Base-by-base conservation (phyloP, 2,329 filamentous ascomycete genomes). In the Ascochyta rabiei region DNA sequence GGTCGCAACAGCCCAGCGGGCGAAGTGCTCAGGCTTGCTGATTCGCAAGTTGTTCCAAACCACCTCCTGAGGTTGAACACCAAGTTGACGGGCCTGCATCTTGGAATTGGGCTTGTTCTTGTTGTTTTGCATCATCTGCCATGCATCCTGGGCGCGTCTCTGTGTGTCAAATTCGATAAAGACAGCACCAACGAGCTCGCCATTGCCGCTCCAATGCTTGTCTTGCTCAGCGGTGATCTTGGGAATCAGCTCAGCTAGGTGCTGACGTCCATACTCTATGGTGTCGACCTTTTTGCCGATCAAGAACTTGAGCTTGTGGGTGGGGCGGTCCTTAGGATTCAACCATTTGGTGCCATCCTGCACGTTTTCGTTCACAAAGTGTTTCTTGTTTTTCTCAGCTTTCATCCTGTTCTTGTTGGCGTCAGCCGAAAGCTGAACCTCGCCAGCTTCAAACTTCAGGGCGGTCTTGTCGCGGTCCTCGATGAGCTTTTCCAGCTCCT, bases 111-210 rank as follows among this genome's bases (percentile, higher is more conserved):
- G 72, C 57, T 67, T 72, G 21, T 63, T 70, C 63, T 73, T 73
- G 37, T 63, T 55, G 34, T 57, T 56, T 63, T 77, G 55, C 70
- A 74, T 74, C 67, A 89, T 85, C 74, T 97, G 91, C 75, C 86
- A 92, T 16, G 93, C 93, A 46, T 86, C 83, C 74, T 98, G 92
- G 7, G 95, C 95, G 54, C 89, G 88, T 52, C 87, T 84, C 74
- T 97, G 93, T 4, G 82, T 86, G 55, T 85, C 82, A 68, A 97
- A 99, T 70, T 96, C 90, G 56, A 98, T 85, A 69, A 99, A 98
- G 6, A 95, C 89, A 16, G 90, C 88, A 0, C 88, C 85, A 6
- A 91, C 80, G 48, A 88, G 84, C 47, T 86, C 83, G 40, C 83
- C 85, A 34, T 89, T 82, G 46, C 89, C 88, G 13, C 82, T 80